Percentiles rank a stretch among this genome's conserved stretches.
phyloP scores from a whole-genome alignment of 2,329 filamentous ascomycete species.

The Colletotrichum filicis region DNA sequence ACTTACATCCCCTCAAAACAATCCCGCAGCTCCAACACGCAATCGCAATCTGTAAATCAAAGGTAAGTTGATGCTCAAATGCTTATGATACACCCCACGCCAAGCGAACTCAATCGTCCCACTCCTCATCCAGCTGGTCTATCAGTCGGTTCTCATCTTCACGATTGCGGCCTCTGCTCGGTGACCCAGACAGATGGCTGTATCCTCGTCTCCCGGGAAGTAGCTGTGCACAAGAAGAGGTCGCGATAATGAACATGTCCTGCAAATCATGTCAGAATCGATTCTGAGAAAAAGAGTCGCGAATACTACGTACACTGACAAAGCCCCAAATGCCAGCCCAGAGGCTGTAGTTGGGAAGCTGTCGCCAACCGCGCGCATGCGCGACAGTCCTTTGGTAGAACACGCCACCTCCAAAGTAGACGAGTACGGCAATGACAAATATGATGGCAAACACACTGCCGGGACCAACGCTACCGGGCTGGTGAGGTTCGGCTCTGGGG shows the following conservation, averaged over 20 bases:
- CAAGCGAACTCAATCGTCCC: conserved; percentile 75
- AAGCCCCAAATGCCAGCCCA: conserved; percentile 92
- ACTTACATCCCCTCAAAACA: conserved; percentile 12
- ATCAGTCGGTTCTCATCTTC: conserved; percentile 96
- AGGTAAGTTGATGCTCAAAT: not conserved
- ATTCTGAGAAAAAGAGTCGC: conserved; percentile 32
- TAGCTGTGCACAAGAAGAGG: conserved; percentile 75
- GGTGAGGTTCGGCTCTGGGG: conserved; percentile 72
- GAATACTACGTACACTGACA: conserved; percentile 70
- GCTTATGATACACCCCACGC: not conserved
- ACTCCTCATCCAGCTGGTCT: conserved; percentile 96
- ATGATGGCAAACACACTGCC: conserved; percentile 90
- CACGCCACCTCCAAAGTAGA: conserved; percentile 91
- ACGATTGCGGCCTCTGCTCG: conserved; percentile 59
- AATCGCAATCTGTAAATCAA: not conserved
- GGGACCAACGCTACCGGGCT: conserved; percentile 77
- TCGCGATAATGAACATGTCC: conserved; percentile 75
- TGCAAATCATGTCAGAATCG: conserved; percentile 44
- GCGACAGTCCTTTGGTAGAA: conserved; percentile 96
- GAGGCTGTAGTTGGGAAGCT: conserved; percentile 92
- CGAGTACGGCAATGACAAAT: conserved; percentile 77
- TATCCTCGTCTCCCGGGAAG: conserved; percentile 76
- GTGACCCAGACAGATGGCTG: conserved; percentile 68
- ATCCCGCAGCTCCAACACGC: not conserved
- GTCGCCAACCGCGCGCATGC: conserved; percentile 94